A percentile compares a stretch with the other conserved stretches of the same genome.
Conservation (phyloP, 768 basidiomycete species). For the Gloeophyllum trabeum region DNA sequence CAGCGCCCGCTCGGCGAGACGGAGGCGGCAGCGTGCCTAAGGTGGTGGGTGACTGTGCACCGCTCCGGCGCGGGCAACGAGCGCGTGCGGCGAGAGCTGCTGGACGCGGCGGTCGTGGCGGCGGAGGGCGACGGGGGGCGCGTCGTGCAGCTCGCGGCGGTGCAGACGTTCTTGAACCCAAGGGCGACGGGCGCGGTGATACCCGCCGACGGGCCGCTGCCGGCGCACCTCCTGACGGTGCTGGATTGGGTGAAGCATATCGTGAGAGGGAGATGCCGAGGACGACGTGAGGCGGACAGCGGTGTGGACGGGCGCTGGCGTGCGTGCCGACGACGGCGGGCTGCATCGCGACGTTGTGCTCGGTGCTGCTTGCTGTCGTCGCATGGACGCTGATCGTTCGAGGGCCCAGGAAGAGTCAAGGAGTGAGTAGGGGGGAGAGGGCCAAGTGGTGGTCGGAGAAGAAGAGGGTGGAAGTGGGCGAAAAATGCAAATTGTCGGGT, state of each 20-base stretch:
- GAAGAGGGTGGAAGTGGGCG: too few species aligned
- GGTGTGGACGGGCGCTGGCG: too few species aligned
- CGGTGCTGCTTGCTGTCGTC: too few species aligned
- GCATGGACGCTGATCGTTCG: too few species aligned
- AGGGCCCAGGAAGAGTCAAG: too few species aligned
- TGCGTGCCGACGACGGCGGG: too few species aligned
- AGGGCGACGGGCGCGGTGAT: conserved; percentile 44
- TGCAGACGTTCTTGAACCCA: conserved; percentile 64
- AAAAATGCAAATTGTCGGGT: too few species aligned
- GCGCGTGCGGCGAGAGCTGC: conserved; percentile 44
- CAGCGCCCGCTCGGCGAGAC: conserved; percentile 54
- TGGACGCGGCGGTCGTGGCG: conserved; percentile 59
- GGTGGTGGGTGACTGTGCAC: conserved; percentile 68
- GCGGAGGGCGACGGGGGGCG: conserved; percentile 24
- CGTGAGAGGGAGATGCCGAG: too few species aligned
- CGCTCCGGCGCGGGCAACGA: conserved; percentile 23
- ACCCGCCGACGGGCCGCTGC: conserved; percentile 66
- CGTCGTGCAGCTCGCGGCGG: conserved; percentile 56
- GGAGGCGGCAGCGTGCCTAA: conserved; percentile 74
- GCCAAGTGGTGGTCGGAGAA: too few species aligned
- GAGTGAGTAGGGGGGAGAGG: too few species aligned
- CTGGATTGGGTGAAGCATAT: conserved; percentile 69
- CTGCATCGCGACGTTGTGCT: too few species aligned
- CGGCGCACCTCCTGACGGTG: conserved; percentile 56
- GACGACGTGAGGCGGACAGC: too few species aligned